Evolutionary conservation across 1,284 basidiomycete species (phyloP), one percentile per base, ranked within the genome.

Genomic region (Cerioporus squamosus): DNA sequence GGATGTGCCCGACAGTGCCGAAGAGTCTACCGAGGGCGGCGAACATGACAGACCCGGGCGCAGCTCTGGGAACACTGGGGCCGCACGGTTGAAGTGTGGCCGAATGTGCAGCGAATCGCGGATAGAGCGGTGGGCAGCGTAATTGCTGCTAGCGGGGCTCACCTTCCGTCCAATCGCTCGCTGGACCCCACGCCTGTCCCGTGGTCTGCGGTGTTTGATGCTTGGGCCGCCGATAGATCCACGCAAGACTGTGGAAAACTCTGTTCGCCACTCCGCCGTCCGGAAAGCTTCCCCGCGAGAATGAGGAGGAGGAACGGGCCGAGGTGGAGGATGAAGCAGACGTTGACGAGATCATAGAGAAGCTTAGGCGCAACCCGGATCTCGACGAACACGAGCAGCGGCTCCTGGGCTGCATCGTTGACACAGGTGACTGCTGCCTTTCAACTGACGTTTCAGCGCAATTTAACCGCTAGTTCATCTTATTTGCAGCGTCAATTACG

Each of bases 351-450:
- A 81, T 94, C 14, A 80, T 95, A 26, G 91, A 94, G 68, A 79
- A 79, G 26, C 68, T 96, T 50, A 92, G 84, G 71, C 86, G 85
- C 60, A 88, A 93, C 59, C 80, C 84, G 54, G 85, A 90, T 29
- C 79, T 96, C 36, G 90, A 91, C 56, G 71, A 77, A 29, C 88
- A 96, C 65, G 93, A 95, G 72, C 85, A 89, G 65, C 79, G 89
- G 48, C 73, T 97, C 40, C 70, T 97, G 47, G 78, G 87, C 15
- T 95, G 91, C 66, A 95, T 97, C 57, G 91, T 97, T 17, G 88
- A 96, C 74, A 74, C 91, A 45, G 79, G 89, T 86, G 73, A 74
- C 81, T 71, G 68, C 18, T 55, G 70, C 42, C 64, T 48, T 61
- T 53, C 44, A 50, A 29, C 22, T 5, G 53, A 46, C 26, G 36